Evolutionary conservation across 352 stramenopile species (phyloP).

Genomic region (Phytophthora boehmeriae): DNA sequence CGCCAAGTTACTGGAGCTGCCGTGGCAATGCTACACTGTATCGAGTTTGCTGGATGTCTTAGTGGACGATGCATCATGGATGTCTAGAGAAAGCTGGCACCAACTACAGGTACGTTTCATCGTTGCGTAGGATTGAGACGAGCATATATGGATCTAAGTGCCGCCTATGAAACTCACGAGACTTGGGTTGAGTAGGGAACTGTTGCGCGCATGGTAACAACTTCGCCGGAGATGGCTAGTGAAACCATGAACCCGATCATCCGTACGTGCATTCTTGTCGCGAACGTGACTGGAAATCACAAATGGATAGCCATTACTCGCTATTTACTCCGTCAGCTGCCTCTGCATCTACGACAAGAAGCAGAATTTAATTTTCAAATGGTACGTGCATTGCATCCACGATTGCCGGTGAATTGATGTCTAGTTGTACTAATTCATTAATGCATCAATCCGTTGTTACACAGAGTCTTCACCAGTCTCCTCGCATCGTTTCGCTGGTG

Average conservation of each 20-base stretch:
- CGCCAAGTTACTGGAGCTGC: slow-evolving; percentile 68
- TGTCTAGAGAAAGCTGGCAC: slow-evolving; percentile 53
- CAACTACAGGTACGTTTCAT: slow-evolving; percentile 42
- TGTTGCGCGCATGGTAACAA: slow-evolving; percentile 52
- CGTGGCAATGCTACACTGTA: slow-evolving; percentile 60
- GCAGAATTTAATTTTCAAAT: slow-evolving; percentile 84
- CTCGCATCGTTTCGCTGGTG: slow-evolving; percentile 48
- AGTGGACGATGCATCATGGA: slow-evolving; percentile 49
- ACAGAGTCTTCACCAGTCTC: slow-evolving; percentile 67
- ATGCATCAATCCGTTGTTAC: slow-evolving; percentile 1
- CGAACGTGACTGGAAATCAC: slow-evolving; percentile 41
- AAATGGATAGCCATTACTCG: slow-evolving; percentile 64
- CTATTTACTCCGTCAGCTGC: slow-evolving; percentile 54
- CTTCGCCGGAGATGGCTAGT: slow-evolving; percentile 35
- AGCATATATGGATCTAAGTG: too few species aligned
- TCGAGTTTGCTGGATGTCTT: slow-evolving; percentile 65
- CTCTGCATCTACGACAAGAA: slow-evolving; percentile 61
- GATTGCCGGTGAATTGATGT: background rate
- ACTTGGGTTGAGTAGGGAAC: slow-evolving; percentile 34
- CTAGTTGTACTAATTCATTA: slow-evolving; percentile 1
- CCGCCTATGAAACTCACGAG: too few species aligned
- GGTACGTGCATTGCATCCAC: slow-evolving; percentile 32
- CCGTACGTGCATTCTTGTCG: slow-evolving; percentile 65
- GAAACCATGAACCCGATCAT: slow-evolving; percentile 70
- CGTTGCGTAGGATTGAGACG: too few species aligned